A percentile compares a stretch with the other conserved stretches of the same genome.
These are phyloP conservation scores for Lactifluus echinatus DNA, from an alignment of 768 basidiomycete genomes.

Conservation along the genomic window DNA sequence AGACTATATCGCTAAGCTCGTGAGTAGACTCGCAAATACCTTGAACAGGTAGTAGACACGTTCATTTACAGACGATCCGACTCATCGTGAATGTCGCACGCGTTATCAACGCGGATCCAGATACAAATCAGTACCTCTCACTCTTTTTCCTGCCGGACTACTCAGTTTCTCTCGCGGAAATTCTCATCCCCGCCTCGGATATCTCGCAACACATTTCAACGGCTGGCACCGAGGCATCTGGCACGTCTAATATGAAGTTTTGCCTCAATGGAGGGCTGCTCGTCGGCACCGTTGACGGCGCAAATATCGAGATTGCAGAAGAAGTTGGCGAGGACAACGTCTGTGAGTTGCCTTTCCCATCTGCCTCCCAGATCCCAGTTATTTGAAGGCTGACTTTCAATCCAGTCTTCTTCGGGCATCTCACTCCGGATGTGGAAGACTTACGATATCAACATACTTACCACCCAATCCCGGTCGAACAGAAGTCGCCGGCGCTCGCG, in stretches of 20 bases:
- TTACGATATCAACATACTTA: slow-evolving; percentile 82
- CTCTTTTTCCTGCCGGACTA: slow-evolving; percentile 97
- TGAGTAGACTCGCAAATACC: slow-evolving; percentile 24
- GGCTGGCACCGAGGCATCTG: slow-evolving; percentile 87
- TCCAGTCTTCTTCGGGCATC: slow-evolving; percentile 81
- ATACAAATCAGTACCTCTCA: slow-evolving; percentile 77
- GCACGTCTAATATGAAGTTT: slow-evolving; percentile 85
- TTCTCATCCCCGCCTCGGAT: slow-evolving; percentile 87
- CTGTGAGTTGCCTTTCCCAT: slow-evolving; percentile 45
- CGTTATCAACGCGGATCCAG: slow-evolving; percentile 74
- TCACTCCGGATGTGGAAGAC: slow-evolving; percentile 82
- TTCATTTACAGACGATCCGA: slow-evolving; percentile 63
- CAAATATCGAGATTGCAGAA: slow-evolving; percentile 94
- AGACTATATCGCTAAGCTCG: slow-evolving; percentile 91
- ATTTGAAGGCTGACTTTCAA: not conserved
- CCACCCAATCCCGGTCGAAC: slow-evolving; percentile 67
- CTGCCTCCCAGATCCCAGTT: not conserved
- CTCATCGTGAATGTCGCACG: slow-evolving; percentile 88
- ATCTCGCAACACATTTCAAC: slow-evolving; percentile 97
- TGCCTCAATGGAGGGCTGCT: slow-evolving; percentile 86
- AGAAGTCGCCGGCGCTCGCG: slow-evolving; percentile 79
- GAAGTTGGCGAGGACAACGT: slow-evolving; percentile 91
- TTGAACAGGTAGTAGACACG: not conserved
- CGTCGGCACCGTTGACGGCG: slow-evolving; percentile 86
- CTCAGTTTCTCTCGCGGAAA: slow-evolving; percentile 73